A percentile compares a stretch with the other conserved stretches of the same genome.
Conservation (phyloP, 495 filamentous ascomycete genomes). For the Daldinia vernicosa region DNA sequence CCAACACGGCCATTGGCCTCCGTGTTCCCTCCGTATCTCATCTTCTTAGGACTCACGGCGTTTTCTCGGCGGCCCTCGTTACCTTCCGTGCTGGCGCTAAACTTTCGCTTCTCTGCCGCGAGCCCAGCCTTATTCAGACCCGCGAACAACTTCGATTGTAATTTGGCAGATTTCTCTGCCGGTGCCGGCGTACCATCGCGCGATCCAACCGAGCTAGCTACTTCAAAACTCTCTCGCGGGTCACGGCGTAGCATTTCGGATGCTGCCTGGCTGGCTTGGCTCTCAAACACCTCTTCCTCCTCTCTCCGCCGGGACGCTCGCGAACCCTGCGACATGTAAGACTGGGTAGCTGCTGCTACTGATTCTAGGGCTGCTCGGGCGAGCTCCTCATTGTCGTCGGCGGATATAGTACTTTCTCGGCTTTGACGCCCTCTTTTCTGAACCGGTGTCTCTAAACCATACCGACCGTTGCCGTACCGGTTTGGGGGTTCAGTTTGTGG, state of each 20-base stretch:
- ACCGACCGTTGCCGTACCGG: conserved; percentile 41
- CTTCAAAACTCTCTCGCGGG: conserved; percentile 60
- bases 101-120: conserved; percentile 66
- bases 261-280: conserved; percentile 62
- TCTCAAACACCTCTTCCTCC: conserved; percentile 55
- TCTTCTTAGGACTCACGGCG: conserved; percentile 65
- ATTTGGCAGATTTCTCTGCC: conserved; percentile 56
- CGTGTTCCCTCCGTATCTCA: conserved; percentile 57
- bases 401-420: conserved; percentile 90
- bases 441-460: conserved; percentile 45
- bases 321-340: conserved; percentile 52
- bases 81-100: conserved; percentile 55
- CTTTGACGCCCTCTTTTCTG: conserved; percentile 63
- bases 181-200: conserved; percentile 54
- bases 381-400: conserved; percentile 74
- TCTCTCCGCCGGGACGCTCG: conserved; percentile 43
- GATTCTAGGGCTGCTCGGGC: conserved; percentile 64
- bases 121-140: conserved; percentile 67
- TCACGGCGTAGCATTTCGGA: conserved; percentile 65
- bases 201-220: conserved; percentile 54
- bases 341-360: conserved; percentile 57
- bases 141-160: conserved; percentile 75
- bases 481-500: conserved; percentile 64
- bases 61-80: conserved; percentile 46
- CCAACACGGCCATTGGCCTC: conserved; percentile 60